A percentile compares a stretch with the other conserved stretches of the same genome.
Evolutionary conservation across 2,329 filamentous ascomycete species (phyloP).

Genomic region (Bipolaris victoriae): DNA sequence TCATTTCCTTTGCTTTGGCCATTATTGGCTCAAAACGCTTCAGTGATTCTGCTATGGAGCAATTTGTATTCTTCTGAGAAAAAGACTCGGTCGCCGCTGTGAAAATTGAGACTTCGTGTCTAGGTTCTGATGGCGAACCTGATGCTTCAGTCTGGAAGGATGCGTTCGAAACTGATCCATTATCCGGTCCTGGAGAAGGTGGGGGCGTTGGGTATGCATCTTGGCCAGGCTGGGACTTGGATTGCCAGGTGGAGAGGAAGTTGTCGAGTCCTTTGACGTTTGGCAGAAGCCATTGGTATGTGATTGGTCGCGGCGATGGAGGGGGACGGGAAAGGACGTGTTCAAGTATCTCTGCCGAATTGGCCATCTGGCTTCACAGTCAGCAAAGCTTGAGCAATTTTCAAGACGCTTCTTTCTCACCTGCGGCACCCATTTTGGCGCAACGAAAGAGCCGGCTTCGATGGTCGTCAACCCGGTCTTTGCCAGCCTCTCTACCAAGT

Average conservation of each 20-base stretch:
- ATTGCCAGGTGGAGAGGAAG: constrained; percentile 61
- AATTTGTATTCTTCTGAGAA: constrained; percentile 82
- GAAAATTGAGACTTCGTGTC: constrained; percentile 76
- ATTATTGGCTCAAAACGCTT: constrained; percentile 74
- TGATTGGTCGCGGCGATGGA: constrained; percentile 61
- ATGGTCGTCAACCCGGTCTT: constrained; percentile 73
- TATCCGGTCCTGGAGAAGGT: constrained; percentile 45
- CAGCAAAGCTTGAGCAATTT: constrained; percentile 48
- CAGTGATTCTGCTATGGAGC: constrained; percentile 75
- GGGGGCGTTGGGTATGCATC: constrained; percentile 59
- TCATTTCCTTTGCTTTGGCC: constrained; percentile 66
- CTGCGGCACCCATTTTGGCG: constrained; percentile 85
- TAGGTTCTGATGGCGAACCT: constrained; percentile 20
- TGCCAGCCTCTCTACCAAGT: constrained; percentile 73
- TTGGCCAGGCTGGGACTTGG: constrained; percentile 45
- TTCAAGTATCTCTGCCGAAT: constrained; percentile 75
- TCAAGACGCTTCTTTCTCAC: constrained; percentile 48
- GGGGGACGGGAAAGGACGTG: constrained; percentile 68
- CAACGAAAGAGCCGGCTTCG: constrained; percentile 82
- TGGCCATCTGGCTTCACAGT: constrained; percentile 68
- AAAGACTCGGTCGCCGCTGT: constrained; percentile 82
- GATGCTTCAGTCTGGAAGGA: constrained; percentile 39
- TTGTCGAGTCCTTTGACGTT: constrained; percentile 75
- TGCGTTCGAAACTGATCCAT: constrained; percentile 51
- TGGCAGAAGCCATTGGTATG: constrained; percentile 81